Conservation (phyloP, 176 grass and related monocot genomes). For the Avena sativa region DNA sequence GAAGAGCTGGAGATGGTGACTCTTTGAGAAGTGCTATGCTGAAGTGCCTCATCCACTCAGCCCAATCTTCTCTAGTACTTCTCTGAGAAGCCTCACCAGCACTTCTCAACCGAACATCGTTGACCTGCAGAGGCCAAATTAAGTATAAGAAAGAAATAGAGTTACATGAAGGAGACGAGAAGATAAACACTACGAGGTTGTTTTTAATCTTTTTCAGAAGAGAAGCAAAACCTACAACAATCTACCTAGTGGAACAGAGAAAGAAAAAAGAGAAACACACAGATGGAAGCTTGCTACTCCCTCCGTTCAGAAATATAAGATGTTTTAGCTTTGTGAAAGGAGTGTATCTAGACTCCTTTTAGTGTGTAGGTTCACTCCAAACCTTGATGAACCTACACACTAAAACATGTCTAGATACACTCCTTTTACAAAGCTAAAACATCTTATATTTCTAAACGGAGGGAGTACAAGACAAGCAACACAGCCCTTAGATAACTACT, state of each 20-base stretch:
- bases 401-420: no score
- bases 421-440: no score
- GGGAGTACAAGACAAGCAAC: background rate
- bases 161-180: background rate
- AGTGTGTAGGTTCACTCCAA: no score
- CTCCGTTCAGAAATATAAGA: no score
- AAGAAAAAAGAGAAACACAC: background rate
- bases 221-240: conserved; percentile 17
- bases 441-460: no score
- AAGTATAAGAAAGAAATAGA: conserved; percentile 1
- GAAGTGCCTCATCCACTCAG: conserved; percentile 99
- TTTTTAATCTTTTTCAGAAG: background rate
- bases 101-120: conserved; percentile 86
- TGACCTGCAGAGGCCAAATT: conserved; percentile 62
- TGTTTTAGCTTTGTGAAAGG: no score
- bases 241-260: background rate
- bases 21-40: conserved; percentile 98
- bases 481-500: background rate
- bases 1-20: conserved; percentile 94
- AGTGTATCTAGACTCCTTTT: no score
- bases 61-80: conserved; percentile 99
- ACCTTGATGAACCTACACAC: no score
- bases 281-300: background rate
- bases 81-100: conserved; percentile 97
- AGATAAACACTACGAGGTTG: background rate